Evolutionary conservation across 768 basidiomycete genomes (phyloP).

Genomic region (Leccinum ochraceum): DNA sequence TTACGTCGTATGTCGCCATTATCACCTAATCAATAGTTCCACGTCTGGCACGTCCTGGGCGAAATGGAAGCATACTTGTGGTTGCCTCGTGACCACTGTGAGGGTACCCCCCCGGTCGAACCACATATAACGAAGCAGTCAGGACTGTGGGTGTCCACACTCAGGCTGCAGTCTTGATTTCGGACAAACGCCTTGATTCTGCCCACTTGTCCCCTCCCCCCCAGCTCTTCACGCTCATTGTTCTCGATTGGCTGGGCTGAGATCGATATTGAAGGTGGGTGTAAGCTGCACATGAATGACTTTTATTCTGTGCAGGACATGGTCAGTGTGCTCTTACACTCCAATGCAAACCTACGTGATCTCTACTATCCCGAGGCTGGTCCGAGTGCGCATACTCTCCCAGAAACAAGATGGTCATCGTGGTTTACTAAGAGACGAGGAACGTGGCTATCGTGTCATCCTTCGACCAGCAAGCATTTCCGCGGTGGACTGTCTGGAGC

Average conservation of each 20-base stretch:
- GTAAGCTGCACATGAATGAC: neutral
- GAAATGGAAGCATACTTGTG: neutral
- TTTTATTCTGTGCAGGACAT: neutral
- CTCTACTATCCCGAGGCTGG: neutral
- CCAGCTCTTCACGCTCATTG: neutral
- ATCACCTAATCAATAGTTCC: neutral
- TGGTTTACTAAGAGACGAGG: neutral
- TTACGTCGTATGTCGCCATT: slow-evolving; percentile 1
- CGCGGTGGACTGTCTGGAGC: neutral
- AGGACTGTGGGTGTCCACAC: neutral
- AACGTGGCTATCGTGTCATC: neutral
- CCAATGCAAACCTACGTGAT: neutral
- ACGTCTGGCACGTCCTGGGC: neutral
- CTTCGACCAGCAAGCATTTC: neutral
- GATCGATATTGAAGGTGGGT: neutral
- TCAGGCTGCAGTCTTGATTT: neutral
- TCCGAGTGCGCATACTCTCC: neutral
- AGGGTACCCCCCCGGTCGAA: slow-evolving; percentile 16
- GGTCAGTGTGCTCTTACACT: neutral
- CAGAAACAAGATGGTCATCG: neutral
- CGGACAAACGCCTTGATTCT: neutral
- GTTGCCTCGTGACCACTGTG: slow-evolving; percentile 9
- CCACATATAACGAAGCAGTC: slow-evolving; percentile 1
- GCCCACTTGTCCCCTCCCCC: neutral
- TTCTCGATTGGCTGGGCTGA: neutral